Evolutionary conservation across 495 filamentous ascomycete species (phyloP).

Genomic region (Penicillium daleae): DNA sequence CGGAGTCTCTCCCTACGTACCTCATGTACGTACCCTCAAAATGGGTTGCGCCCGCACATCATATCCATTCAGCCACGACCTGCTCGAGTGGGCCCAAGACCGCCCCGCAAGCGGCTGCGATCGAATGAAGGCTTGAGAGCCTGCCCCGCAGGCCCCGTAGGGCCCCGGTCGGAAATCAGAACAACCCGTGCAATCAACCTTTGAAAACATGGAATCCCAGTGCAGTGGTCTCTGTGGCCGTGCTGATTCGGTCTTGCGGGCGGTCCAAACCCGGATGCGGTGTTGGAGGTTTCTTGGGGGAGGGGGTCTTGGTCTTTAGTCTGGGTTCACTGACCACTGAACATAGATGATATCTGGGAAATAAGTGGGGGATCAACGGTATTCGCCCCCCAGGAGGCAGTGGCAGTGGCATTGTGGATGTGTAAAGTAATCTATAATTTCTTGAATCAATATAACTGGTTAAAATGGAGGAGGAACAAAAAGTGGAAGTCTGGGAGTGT

Average conservation of each 20-base stretch:
- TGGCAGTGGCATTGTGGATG: background rate
- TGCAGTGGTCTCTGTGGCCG: conserved; percentile 13
- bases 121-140: conserved; percentile 12
- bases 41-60: conserved; percentile 22
- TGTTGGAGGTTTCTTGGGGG: conserved; percentile 1
- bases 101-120: conserved; percentile 32
- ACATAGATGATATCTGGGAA: background rate
- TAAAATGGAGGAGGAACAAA: background rate
- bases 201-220: conserved; percentile 26
- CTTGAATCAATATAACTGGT: too few species aligned
- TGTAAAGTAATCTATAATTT: background rate
- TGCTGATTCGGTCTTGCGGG: conserved; percentile 20
- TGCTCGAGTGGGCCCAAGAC: conserved; percentile 17
- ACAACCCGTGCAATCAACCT: conserved; percentile 22
- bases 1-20: too few species aligned
- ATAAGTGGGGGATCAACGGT: background rate
- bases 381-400: background rate
- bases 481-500: background rate
- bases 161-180: conserved; percentile 9
- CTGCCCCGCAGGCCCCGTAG: background rate
- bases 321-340: background rate
- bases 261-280: conserved; percentile 19
- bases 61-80: conserved; percentile 17
- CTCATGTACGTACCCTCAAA: background rate
- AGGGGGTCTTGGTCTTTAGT: background rate